phyloP scores from a whole-genome alignment of 352 stramenopile species.

The Phytophthora meadii region DNA sequence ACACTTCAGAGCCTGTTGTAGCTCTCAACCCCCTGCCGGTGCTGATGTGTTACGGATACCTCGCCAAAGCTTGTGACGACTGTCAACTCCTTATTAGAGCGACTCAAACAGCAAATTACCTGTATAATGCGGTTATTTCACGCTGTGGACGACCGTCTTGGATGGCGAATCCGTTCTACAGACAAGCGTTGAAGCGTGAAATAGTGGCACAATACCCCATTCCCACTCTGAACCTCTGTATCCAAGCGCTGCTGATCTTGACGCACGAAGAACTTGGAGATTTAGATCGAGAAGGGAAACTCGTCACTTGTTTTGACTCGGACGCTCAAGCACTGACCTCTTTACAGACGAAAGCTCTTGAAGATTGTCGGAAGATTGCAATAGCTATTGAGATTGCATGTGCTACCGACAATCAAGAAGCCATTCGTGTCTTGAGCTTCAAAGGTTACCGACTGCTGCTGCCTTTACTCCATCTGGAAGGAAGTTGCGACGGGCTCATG shows the following conservation, averaged over 20 bases:
- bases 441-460: conserved; percentile 75
- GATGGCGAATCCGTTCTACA: conserved; percentile 69
- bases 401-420: conserved; percentile 54
- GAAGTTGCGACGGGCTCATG: conserved; percentile 41
- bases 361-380: conserved; percentile 53
- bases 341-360: conserved; percentile 50
- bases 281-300: conserved; percentile 46
- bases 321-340: conserved; percentile 38
- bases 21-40: conserved; percentile 75
- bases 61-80: conserved; percentile 63
- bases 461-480: conserved; percentile 67
- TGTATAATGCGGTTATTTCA: conserved; percentile 64
- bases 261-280: conserved; percentile 59
- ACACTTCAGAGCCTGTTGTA: conserved; percentile 64
- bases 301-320: conserved; percentile 32
- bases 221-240: conserved; percentile 57
- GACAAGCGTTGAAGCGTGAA: conserved; percentile 56
- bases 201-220: conserved; percentile 58
- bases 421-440: conserved; percentile 61
- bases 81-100: conserved; percentile 37
- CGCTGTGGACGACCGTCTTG: conserved; percentile 43
- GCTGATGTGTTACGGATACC: conserved; percentile 71
- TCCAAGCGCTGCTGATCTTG: conserved; percentile 62
- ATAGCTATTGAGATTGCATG: conserved; percentile 74
- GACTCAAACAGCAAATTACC: conserved; percentile 43